Base-by-base conservation (phyloP, 2,329 filamentous ascomycete genomes). In the Decorospora gaudefroyi region DNA sequence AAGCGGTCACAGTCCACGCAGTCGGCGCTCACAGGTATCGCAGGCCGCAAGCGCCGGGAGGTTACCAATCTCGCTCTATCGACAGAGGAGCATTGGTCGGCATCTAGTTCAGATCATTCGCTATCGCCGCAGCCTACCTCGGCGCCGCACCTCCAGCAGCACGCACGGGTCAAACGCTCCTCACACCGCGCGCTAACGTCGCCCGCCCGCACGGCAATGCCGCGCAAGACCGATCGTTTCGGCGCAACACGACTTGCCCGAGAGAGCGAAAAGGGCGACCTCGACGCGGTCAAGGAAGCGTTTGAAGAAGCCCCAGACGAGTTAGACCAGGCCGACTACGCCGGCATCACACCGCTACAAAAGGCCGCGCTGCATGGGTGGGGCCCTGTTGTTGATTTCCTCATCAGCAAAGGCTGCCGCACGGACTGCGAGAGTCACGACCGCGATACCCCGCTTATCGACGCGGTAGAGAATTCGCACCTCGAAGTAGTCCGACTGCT, bases 381-480 rank as follows among this genome's bases (percentile, higher is more conserved):
- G 67, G 85, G 85, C 21, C 83, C 93, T 41, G 91, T 97, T 43
- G 93, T 97, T 26, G 85, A 88, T 65, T 86, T 95, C 39, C 75
- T 99, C 26, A 84, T 99, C 50, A 82, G 88, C 6, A 85, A 89
- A 51, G 88, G 89, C 22, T 96, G 91, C 71, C 86, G 88, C 42
- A 79, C 93, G 31, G 88, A 96, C 62, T 92, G 79, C 35, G 85
- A 89, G 60, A 84, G 84, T 44, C 81, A 82, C 44, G 90, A 77
- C 42, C 73, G 89, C 62, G 93, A 99, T 62, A 97, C 93, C 0
- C 93, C 93, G 18, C 79, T 99, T 23, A 86, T 99, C 40, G 93
- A 99, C 74, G 93, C 93, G 4, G 90, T 97, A 18, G 93, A 97
- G 59, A 99, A 99, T 62, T 89, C 89, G 1, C 91, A 99, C 65